phyloP scores from a whole-genome alignment of 495 filamentous ascomycete genomes.

The Penicillium egyptiacum region DNA sequence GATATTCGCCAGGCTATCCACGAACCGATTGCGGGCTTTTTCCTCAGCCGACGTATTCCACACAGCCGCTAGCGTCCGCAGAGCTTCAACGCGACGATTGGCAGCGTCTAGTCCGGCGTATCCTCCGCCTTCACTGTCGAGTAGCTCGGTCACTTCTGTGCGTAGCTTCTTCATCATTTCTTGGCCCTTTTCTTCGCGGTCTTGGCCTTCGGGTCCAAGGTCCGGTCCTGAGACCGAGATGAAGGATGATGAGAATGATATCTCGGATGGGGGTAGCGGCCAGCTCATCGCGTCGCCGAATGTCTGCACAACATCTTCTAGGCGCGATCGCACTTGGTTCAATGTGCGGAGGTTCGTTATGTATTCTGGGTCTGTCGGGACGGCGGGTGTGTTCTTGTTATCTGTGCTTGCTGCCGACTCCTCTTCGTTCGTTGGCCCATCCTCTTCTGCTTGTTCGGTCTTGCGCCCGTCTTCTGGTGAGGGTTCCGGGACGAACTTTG shows the following conservation, averaged over 20 bases:
- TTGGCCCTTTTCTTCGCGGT: slow-evolving; percentile 76
- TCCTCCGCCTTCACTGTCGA: slow-evolving; percentile 51
- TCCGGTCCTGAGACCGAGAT: slow-evolving; percentile 80
- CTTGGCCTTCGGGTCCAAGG: slow-evolving; percentile 57
- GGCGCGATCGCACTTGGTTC: slow-evolving; percentile 71
- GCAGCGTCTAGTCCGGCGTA: slow-evolving; percentile 62
- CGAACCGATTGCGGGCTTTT: slow-evolving; percentile 74
- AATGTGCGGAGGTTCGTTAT: slow-evolving; percentile 80
- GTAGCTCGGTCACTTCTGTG: slow-evolving; percentile 66
- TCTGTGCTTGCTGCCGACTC: slow-evolving; percentile 2
- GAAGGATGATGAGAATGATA: slow-evolving; percentile 69
- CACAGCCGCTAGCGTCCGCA: slow-evolving; percentile 70
- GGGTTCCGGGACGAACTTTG: slow-evolving; percentile 62
- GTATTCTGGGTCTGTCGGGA: slow-evolving; percentile 58
- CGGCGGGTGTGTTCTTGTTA: not conserved
- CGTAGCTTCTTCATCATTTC: slow-evolving; percentile 66
- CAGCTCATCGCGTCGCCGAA: slow-evolving; percentile 96
- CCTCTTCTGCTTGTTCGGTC: slow-evolving; percentile 16
- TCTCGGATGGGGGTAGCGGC: slow-evolving; percentile 78
- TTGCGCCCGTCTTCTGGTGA: slow-evolving; percentile 22
- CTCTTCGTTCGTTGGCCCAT: slow-evolving; percentile 15
- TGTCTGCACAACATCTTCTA: slow-evolving; percentile 81
- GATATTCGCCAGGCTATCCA: slow-evolving; percentile 69
- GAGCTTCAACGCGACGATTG: slow-evolving; percentile 63
- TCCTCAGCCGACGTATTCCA: slow-evolving; percentile 96